Evolutionary conservation across 1,139 yeast species (phyloP).

Genomic region (Diutina ranongensis): DNA sequence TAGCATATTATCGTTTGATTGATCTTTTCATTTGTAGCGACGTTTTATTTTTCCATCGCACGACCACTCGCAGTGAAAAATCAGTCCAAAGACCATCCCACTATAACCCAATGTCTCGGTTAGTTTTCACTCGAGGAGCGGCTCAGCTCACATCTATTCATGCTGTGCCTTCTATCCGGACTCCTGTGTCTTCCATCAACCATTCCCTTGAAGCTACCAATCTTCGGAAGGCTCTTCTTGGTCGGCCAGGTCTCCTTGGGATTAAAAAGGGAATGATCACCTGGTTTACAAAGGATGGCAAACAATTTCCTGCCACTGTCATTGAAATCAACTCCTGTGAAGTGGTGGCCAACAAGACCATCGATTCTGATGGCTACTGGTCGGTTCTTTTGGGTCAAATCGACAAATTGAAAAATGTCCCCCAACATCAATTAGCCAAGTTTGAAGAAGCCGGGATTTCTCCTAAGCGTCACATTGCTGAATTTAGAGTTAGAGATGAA

Average conservation of each 20-base stretch:
- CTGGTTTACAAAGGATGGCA: conserved; percentile 62
- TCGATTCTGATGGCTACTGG: conserved; percentile 60
- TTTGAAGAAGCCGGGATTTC: conserved; percentile 73
- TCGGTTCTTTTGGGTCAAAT: conserved; percentile 91
- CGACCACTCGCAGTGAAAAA: background rate
- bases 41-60: background rate
- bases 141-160: conserved; percentile 45
- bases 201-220: conserved; percentile 50
- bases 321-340: conserved; percentile 83
- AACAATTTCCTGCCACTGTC: conserved; percentile 68
- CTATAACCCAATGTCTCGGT: background rate
- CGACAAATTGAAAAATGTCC: conserved; percentile 50
- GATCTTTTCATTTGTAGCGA: too few relatives aligned
- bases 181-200: conserved; percentile 31
- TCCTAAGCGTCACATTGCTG: conserved; percentile 67
- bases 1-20: too few relatives aligned
- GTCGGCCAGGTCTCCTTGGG: conserved; percentile 77
- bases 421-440: conserved; percentile 51
- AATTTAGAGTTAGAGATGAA: conserved; percentile 64
- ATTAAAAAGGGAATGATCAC: conserved; percentile 86
- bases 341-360: conserved; percentile 63
- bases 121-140: conserved; percentile 18
- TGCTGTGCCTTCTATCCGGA: conserved; percentile 37
- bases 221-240: conserved; percentile 53
- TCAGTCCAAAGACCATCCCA: background rate